A percentile compares a stretch with the other conserved stretches of the same genome.
phyloP scores from a whole-genome alignment of 768 basidiomycete genomes.

The Boletus pseudo-olivaceus region DNA sequence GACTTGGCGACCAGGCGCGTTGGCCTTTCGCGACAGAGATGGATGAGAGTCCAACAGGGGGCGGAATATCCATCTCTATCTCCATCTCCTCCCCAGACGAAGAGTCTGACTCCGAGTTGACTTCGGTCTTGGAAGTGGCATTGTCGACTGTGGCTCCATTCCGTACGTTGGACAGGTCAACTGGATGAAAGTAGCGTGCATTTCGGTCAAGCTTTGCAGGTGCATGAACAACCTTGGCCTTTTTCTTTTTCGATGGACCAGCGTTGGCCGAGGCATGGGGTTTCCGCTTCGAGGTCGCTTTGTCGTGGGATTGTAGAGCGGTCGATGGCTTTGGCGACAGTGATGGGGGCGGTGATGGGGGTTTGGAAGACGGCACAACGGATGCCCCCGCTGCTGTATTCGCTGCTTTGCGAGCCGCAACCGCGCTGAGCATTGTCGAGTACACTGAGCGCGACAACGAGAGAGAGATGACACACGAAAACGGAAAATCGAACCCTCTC shows the following conservation, averaged over 20 bases:
- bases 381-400: conserved; percentile 30
- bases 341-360: conserved; percentile 8
- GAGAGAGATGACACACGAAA: not conserved
- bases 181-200: conserved; percentile 34
- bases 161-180: conserved; percentile 34
- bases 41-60: conserved; percentile 11
- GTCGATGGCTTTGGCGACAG: conserved; percentile 8
- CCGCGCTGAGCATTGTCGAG: conserved; percentile 59
- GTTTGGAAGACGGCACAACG: conserved; percentile 9
- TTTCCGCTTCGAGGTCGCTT: conserved; percentile 45
- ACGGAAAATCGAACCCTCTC: conserved; percentile 2
- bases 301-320: conserved; percentile 6
- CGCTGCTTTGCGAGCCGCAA: conserved; percentile 68
- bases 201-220: conserved; percentile 19
- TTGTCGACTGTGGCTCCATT: conserved; percentile 25
- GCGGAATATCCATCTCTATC: conserved; percentile 15
- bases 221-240: conserved; percentile 26
- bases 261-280: conserved; percentile 25
- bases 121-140: conserved; percentile 34
- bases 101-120: conserved; percentile 30
- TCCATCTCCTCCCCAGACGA: conserved; percentile 26
- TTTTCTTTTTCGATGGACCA: conserved; percentile 27
- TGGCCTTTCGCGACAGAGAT: conserved; percentile 16
- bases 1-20: conserved; percentile 62
- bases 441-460: not conserved